Evolutionary conservation across 1,284 basidiomycete species (phyloP).

Genomic region (Ceratobasidium sp.): DNA sequence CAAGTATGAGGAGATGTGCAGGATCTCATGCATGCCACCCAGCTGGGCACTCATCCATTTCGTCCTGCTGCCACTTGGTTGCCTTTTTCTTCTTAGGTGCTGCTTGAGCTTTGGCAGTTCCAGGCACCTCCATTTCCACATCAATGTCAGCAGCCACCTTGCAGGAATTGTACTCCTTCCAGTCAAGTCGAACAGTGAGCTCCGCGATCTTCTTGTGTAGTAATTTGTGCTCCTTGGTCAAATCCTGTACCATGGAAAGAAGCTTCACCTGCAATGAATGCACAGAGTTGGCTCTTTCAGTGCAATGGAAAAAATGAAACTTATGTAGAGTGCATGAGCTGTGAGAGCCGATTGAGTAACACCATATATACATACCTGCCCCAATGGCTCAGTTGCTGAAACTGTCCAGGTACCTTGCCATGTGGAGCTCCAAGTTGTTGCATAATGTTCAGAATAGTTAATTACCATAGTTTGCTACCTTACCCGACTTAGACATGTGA

Average conservation of each 20-base stretch:
- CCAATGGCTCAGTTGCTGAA: too few species aligned
- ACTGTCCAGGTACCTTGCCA: too few species aligned
- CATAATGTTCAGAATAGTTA: too few species aligned
- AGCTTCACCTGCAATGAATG: background rate
- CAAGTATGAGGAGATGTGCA: background rate
- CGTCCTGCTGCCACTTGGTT: background rate
- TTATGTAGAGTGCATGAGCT: too few species aligned
- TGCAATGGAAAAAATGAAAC: too few species aligned
- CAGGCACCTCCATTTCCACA: background rate
- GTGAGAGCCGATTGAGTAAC: too few species aligned
- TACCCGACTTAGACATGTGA: too few species aligned
- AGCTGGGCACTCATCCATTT: background rate
- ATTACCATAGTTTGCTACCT: too few species aligned
- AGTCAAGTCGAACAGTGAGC: background rate
- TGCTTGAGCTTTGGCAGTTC: background rate
- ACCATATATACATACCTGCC: too few species aligned
- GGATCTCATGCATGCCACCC: background rate
- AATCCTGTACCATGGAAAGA: background rate
- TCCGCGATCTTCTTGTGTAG: background rate
- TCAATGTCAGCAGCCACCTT: background rate
- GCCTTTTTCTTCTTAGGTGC: background rate
- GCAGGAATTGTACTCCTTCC: too few species aligned
- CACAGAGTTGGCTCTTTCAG: too few species aligned
- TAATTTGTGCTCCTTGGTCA: background rate
- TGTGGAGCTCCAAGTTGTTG: too few species aligned